phyloP scores from a whole-genome alignment of 169 alveolate genomes.

The Babesia ovata region DNA sequence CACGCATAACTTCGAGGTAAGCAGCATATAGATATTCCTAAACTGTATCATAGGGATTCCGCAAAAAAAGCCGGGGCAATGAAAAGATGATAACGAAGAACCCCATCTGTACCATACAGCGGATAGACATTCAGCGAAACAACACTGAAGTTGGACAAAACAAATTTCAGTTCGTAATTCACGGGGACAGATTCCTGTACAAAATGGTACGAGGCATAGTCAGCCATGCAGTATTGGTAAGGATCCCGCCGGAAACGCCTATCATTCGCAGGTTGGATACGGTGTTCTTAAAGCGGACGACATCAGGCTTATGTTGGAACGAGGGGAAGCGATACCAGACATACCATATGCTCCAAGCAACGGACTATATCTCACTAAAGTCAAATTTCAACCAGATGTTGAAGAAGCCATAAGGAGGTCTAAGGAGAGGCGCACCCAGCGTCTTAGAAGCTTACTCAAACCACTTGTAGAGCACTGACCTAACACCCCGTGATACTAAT shows the following conservation, averaged over 20 bases:
- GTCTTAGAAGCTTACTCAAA: slow-evolving; percentile 13
- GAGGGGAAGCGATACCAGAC: slow-evolving; percentile 41
- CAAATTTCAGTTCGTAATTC: slow-evolving; percentile 35
- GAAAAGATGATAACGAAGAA: slow-evolving; percentile 33
- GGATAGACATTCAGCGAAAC: slow-evolving; percentile 40
- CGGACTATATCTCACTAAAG: slow-evolving; percentile 56
- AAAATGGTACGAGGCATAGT: slow-evolving; percentile 77
- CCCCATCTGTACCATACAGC: slow-evolving; percentile 63
- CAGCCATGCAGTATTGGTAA: slow-evolving; percentile 71
- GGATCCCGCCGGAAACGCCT: neutral
- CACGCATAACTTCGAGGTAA: slow-evolving; percentile 61
- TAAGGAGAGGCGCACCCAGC: slow-evolving; percentile 8
- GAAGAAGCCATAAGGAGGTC: slow-evolving; percentile 24
- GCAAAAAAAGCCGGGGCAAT: slow-evolving; percentile 61
- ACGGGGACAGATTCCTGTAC: slow-evolving; percentile 75
- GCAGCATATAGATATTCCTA: neutral
- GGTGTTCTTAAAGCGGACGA: slow-evolving; percentile 34
- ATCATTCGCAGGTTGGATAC: slow-evolving; percentile 47
- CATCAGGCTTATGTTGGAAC: slow-evolving; percentile 32
- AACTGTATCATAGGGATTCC: slow-evolving; percentile 29
- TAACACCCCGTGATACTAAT: no score
- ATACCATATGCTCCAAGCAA: slow-evolving; percentile 61
- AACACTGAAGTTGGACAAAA: neutral
- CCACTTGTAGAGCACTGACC: neutral
- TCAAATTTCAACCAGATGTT: slow-evolving; percentile 33